A percentile compares a stretch with the other conserved stretches of the same genome.
These are phyloP conservation scores for Pholiota conissans DNA, from an alignment of 768 basidiomycete genomes.

Conservation along the genomic window DNA sequence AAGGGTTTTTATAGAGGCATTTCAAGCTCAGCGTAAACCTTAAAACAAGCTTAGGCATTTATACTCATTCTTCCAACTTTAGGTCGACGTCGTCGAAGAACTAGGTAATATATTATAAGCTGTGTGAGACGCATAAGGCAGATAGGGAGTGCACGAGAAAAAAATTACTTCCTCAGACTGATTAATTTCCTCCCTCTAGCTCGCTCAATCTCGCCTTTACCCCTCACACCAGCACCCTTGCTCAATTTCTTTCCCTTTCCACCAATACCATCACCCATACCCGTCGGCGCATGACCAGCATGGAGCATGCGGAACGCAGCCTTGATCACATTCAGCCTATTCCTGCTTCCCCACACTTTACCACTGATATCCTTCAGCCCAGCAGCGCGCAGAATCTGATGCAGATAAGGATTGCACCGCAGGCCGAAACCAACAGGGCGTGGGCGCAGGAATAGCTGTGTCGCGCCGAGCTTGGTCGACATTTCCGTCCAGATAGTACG, in stretches of 20 bases:
- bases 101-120: no score
- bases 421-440: slow-evolving; percentile 91
- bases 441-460: slow-evolving; percentile 77
- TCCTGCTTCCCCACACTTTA: slow-evolving; percentile 93
- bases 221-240: slow-evolving; percentile 74
- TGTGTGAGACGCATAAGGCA: no score
- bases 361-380: slow-evolving; percentile 95
- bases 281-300: slow-evolving; percentile 75
- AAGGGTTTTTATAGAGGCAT: no score
- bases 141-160: not conserved
- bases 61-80: no score
- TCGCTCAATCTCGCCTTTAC: slow-evolving; percentile 72
- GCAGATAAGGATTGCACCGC: slow-evolving; percentile 84
- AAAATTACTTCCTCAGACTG: slow-evolving; percentile 52
- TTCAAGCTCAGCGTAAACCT: no score
- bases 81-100: no score
- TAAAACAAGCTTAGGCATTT: no score
- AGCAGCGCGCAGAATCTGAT: slow-evolving; percentile 88
- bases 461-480: slow-evolving; percentile 81
- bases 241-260: slow-evolving; percentile 70
- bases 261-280: slow-evolving; percentile 83
- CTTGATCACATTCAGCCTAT: slow-evolving; percentile 85
- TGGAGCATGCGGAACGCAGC: slow-evolving; percentile 81
- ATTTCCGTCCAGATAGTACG: slow-evolving; percentile 96
- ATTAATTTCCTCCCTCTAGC: slow-evolving; percentile 81